phyloP scores from a whole-genome alignment of 2,329 filamentous ascomycete genomes.

The Aureobasidium sp. region DNA sequence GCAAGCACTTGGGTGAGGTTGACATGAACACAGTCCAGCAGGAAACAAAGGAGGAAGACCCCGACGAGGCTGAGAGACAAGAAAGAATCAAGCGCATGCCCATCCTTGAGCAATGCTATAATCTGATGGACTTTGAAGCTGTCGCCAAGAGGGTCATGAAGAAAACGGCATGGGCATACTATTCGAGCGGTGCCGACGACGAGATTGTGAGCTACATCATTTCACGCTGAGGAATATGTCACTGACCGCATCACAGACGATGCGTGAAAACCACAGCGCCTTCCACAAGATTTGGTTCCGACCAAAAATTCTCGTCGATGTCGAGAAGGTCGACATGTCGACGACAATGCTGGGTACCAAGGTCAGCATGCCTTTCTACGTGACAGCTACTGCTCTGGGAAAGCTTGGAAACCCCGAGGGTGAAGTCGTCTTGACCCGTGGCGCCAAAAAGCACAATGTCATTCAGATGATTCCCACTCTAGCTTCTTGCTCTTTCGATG shows the following conservation, averaged over 20 bases:
- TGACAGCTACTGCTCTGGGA: slow-evolving; percentile 89
- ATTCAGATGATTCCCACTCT: slow-evolving; percentile 98
- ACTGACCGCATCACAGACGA: slow-evolving; percentile 49
- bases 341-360: slow-evolving; percentile 92
- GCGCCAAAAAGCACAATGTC: slow-evolving; percentile 76
- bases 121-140: slow-evolving; percentile 90
- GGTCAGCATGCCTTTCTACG: slow-evolving; percentile 81
- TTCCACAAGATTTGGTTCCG: slow-evolving; percentile 98
- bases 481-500: slow-evolving; percentile 93
- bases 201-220: slow-evolving; percentile 65
- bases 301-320: slow-evolving; percentile 78
- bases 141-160: slow-evolving; percentile 90
- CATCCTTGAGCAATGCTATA: slow-evolving; percentile 78
- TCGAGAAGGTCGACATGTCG: slow-evolving; percentile 74
- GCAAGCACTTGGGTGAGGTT: slow-evolving; percentile 81
- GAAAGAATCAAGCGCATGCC: slow-evolving; percentile 63
- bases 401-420: slow-evolving; percentile 92
- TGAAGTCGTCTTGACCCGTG: slow-evolving; percentile 81
- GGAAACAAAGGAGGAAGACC: slow-evolving; percentile 57
- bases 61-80: slow-evolving; percentile 64
- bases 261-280: slow-evolving; percentile 90
- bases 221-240: too few relatives aligned
- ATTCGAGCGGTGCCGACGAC: slow-evolving; percentile 85
- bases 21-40: slow-evolving; percentile 72
- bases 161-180: slow-evolving; percentile 95